Conservation (phyloP, 352 stramenopile species). For the Phytophthora brassicae region DNA sequence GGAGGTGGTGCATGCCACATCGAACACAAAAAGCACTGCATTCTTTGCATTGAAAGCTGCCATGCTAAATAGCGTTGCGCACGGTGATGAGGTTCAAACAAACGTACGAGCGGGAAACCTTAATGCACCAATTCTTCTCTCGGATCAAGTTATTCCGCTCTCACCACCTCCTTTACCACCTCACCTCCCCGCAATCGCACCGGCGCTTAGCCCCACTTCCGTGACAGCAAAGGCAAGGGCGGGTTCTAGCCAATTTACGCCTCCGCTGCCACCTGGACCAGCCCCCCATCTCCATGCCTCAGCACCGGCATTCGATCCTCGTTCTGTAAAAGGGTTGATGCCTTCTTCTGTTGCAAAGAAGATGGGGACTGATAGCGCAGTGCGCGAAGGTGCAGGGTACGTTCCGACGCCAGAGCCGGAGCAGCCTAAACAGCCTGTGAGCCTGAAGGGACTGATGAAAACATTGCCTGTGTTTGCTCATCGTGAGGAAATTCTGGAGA, state of each 20-base stretch:
- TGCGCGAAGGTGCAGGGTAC: slow-evolving; percentile 19
- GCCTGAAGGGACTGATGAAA: slow-evolving; percentile 57
- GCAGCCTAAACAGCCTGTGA: slow-evolving; percentile 28
- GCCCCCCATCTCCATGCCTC: slow-evolving; percentile 12
- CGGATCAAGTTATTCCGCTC: neutral
- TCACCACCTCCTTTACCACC: slow-evolving; percentile 8
- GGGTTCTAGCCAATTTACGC: slow-evolving; percentile 1
- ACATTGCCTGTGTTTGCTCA: slow-evolving; percentile 89
- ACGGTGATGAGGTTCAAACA: neutral
- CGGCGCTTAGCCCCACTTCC: neutral
- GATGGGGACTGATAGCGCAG: slow-evolving; percentile 27
- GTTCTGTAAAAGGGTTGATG: slow-evolving; percentile 35
- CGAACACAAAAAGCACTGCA: slow-evolving; percentile 17
- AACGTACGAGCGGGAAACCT: neutral
- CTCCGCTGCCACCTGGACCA: slow-evolving; percentile 20
- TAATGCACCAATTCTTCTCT: slow-evolving; percentile 4
- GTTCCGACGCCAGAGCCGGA: slow-evolving; percentile 6
- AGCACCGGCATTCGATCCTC: slow-evolving; percentile 14
- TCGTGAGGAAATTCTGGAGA: slow-evolving; percentile 83
- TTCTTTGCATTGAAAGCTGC: slow-evolving; percentile 21
- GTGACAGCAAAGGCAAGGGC: neutral
- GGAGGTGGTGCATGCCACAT: slow-evolving; percentile 1
- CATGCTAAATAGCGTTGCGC: slow-evolving; percentile 13
- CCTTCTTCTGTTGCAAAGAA: slow-evolving; percentile 47
- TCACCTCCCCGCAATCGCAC: neutral